Evolutionary conservation across 2,329 filamentous ascomycete genomes (phyloP).

Genomic region (Alternaria postmessia): DNA sequence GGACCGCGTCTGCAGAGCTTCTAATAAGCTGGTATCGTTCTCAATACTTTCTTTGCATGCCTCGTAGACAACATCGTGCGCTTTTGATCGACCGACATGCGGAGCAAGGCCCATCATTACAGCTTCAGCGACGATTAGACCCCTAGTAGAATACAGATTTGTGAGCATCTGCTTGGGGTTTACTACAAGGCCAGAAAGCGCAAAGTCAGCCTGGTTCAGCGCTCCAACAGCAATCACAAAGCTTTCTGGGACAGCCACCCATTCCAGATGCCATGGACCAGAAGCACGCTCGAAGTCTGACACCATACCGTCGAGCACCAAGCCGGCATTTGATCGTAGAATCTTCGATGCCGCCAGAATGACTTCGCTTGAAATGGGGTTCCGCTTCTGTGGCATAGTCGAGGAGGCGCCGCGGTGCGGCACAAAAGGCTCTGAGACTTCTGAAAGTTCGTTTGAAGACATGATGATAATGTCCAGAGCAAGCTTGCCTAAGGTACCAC

Average conservation of each 20-base stretch:
- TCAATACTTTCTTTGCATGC: conserved; percentile 62
- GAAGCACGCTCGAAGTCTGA: conserved; percentile 66
- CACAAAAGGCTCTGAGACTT: conserved; percentile 62
- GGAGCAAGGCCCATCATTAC: conserved; percentile 69
- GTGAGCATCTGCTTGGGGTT: conserved; percentile 59
- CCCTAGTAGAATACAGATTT: conserved; percentile 61
- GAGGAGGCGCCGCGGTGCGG: conserved; percentile 47
- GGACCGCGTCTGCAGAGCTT: conserved; percentile 52
- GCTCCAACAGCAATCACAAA: conserved; percentile 64
- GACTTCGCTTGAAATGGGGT: conserved; percentile 66
- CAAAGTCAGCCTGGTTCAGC: conserved; percentile 63
- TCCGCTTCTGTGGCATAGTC: conserved; percentile 59
- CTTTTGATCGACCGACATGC: conserved; percentile 60
- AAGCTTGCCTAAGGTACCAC: conserved; percentile 63
- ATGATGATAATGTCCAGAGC: conserved; percentile 66
- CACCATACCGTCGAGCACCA: conserved; percentile 66
- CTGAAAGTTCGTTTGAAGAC: conserved; percentile 64
- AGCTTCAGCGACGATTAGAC: conserved; percentile 65
- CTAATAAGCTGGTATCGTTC: conserved; percentile 53
- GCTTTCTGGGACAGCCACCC: conserved; percentile 63
- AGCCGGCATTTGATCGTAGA: conserved; percentile 60
- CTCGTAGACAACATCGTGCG: conserved; percentile 65
- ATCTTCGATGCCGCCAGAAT: conserved; percentile 64
- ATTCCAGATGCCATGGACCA: conserved; percentile 68
- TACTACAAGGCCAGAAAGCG: conserved; percentile 61